Base-by-base conservation (phyloP, 1,284 basidiomycete genomes). In the Apiotrichum mycotoxinovorans region DNA sequence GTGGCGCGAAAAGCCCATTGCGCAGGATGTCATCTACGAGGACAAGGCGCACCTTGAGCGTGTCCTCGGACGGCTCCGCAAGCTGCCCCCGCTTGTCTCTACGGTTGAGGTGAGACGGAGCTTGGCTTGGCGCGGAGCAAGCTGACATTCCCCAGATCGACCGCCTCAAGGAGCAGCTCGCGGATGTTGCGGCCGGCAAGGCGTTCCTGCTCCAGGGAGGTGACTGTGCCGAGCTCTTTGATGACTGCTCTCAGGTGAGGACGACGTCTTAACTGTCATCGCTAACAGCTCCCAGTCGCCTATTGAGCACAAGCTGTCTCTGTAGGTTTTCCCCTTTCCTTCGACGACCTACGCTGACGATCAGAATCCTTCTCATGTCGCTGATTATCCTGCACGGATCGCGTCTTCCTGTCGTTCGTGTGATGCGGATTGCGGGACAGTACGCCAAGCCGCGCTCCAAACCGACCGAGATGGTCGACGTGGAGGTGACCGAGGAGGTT, bases 161-260 rank as follows among this genome's bases (percentile, higher is more conserved):
- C 73, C 83, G 90, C 9, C 82, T 97, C 52, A 82, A 90, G 48
- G 80, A 85, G 67, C 89, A 95, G 66, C 81, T 97, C 22, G 80
- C 82, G 20, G 83, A 84, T 48, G 92, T 95, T 7, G 88, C 94
- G 57, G 80, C 81, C n/a, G 88, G 89, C 62, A 85, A 93, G 69
- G 92, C 92, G 0, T 98, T 98, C 78, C 81, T 98, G 30, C 83
- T 98, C 0, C 95, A 98, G 65, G 93, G 94, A 2, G 96, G 95
- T 12, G 96, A 98, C 73, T 98, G 94, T 68, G 95, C 94, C 23
- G 94, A 95, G 76, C 88, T 89, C 71, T 94, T 95, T 68, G 88
- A 91, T 66, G 89, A 90, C 1, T 93, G 91, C 72, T 92, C 90
- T 0, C 84, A 89, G 66, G 90, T 90, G 70, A 63, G 84, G 75